Base-by-base conservation (phyloP, 1,139 yeast genomes). In the Diutina siamensis region DNA sequence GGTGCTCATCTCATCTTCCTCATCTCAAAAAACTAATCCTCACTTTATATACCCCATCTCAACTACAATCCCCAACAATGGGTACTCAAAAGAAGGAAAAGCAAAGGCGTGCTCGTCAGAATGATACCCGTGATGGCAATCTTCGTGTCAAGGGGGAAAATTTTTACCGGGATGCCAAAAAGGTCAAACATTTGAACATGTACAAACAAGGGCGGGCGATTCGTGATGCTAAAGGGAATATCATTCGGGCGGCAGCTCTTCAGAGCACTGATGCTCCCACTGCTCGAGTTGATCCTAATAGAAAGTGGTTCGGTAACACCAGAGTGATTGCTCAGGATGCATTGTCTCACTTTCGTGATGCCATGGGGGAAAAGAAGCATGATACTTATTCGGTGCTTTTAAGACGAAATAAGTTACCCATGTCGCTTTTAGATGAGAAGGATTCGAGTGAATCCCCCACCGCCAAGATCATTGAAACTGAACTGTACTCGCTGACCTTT, bases 311-410 rank as follows among this genome's bases (percentile, higher is more conserved):
- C 60, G 97, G 97, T 46, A 92, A 88, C 64, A 88, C 98, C 25
- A 78, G 98, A 58, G 98, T 92, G 42, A 92, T 92, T 58, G 92
- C 97, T 2, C 98, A 92, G 61, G 97, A 94, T 68, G 96, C 98
- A 1, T 71, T 92, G 58, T 71, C 84, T 40, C 97, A 92, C 66
- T 92, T 92, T 67, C 76, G 98, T 62, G 94, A 87, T 56, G 97
- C 97, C 7, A 74, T 92, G 71, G 94, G 94, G 45, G 95, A 84
- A 51, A 84, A 83, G 57, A 77, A 83, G 55, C 74, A 81, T 55
- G 95, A 89, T 60, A 76, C 95, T 0, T 92, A 88, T 61, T 94
- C 88, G 58, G 95, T 92, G 38, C 67, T 92, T 48, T 67, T 92
- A 57, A 80, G 84, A 59, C 78, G 96, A 65, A 92, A 94, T 63